Base-by-base conservation (phyloP, 805 yeast genomes). In the Pichia thaimueangensis region DNA sequence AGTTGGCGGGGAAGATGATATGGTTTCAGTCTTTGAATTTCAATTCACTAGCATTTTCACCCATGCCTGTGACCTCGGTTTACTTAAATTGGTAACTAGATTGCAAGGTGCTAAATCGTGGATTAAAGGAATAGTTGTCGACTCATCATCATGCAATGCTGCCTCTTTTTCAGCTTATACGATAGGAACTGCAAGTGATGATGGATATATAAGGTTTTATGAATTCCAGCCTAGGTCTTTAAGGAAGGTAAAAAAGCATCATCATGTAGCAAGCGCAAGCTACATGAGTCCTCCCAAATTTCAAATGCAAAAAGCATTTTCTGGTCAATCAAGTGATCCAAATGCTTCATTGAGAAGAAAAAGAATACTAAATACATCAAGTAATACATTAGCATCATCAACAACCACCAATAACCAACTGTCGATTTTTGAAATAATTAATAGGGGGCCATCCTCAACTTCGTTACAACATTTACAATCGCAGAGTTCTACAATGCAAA, bases 1-100 rank as follows among this genome's bases (percentile, higher is more conserved):
- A 11, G 58, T 68, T n/a, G 85, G 78, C 3, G 78, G 80, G 4
- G 74, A 72, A 49, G 80, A 76, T 53, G 82, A 76, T 47, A 52
- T 67, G 41, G 67, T 75, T 9, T 55, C 70, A 11, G 54, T 75
- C 5, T 73, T 67, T 57, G 70, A 70, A 30, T 28, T 34, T 16
- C 35, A 41, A 17, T 20, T 31, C 5, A 35, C 49, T 2, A 47
- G 43, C 48, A 20, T 50, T 58, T 24, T 42, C 13, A 22, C 34
- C 12, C n/a, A 25, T 15, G 17, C 41, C 2, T 20, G 51, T 4
- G 51, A 47, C 12, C 20, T 33, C 9, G 59, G 61, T 4, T 34
- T 49, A 12, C 16, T 64, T 8, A 56, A 51, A 30, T 38, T 61
- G 21, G 49, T 63, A 2, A 56, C 63, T 0, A 49, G 66, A 30